These are phyloP conservation scores for Ampelocalamus luodianensis DNA, from an alignment of 176 grass and related monocot species.

Conservation along the genomic window DNA sequence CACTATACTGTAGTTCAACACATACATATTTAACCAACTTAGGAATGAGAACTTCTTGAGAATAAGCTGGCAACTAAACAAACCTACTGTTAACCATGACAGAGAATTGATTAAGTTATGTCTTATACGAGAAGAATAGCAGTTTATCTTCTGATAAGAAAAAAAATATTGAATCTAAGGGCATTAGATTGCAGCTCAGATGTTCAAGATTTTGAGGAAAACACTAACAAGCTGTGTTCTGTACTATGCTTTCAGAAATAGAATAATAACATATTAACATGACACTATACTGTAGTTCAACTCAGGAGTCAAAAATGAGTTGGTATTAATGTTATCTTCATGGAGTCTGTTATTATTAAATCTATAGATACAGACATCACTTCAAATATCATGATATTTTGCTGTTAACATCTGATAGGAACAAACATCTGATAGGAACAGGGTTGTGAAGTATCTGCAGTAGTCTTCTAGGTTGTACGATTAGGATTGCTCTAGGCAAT, in stretches of 20 bases:
- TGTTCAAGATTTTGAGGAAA: neutral
- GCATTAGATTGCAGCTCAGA: neutral
- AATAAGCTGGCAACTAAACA: neutral
- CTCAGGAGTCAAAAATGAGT: neutral
- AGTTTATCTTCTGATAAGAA: neutral
- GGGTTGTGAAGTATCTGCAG: neutral
- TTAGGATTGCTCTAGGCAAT: slow-evolving; percentile 1
- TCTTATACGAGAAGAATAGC: neutral
- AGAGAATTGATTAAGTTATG: neutral
- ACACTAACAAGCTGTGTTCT: neutral
- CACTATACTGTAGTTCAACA: neutral
- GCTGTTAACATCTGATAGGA: slow-evolving; percentile 13
- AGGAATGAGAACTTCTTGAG: neutral
- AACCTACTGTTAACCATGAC: slow-evolving; percentile 13
- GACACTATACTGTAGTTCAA: neutral
- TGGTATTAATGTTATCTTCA: slow-evolving; percentile 15
- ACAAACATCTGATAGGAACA: slow-evolving; percentile 11
- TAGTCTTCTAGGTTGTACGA: neutral
- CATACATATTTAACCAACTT: neutral
- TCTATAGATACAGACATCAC: neutral
- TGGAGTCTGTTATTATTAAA: neutral
- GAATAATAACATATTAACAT: neutral
- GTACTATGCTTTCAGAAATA: slow-evolving; percentile 1
- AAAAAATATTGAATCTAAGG: neutral
- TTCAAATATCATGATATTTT: slow-evolving; percentile 33